Conservation (phyloP, 768 basidiomycete species). For the Dendrothele bispora region DNA sequence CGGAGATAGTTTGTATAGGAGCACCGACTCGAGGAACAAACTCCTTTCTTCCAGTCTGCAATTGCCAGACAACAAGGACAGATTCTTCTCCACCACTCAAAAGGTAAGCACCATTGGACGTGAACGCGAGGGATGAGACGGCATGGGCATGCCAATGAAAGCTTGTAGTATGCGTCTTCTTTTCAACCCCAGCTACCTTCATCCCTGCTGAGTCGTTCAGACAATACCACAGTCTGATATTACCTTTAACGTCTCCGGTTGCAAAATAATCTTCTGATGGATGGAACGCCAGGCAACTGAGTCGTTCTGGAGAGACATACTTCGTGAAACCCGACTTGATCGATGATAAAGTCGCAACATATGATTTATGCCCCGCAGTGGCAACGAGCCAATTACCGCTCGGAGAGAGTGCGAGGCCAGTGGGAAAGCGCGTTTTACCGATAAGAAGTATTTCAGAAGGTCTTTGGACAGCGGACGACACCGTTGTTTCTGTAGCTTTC, state of each 20-base stretch:
- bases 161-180: slow-evolving; percentile 78
- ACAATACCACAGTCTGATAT: slow-evolving; percentile 92
- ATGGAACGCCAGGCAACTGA: slow-evolving; percentile 87
- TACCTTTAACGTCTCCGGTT: slow-evolving; percentile 86
- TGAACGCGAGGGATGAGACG: slow-evolving; percentile 84
- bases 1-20: slow-evolving; percentile 70
- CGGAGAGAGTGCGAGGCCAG: slow-evolving; percentile 70
- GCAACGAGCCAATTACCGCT: slow-evolving; percentile 79
- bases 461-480: slow-evolving; percentile 37
- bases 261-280: slow-evolving; percentile 93
- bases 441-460: slow-evolving; percentile 53
- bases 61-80: slow-evolving; percentile 96
- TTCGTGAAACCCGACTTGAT: slow-evolving; percentile 73
- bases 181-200: slow-evolving; percentile 64
- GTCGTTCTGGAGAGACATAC: slow-evolving; percentile 74
- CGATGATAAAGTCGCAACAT: slow-evolving; percentile 62
- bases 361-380: slow-evolving; percentile 73
- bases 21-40: slow-evolving; percentile 92
- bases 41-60: slow-evolving; percentile 85
- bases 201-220: slow-evolving; percentile 57
- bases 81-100: slow-evolving; percentile 94
- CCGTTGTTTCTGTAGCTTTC: slow-evolving; percentile 42
- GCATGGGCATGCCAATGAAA: slow-evolving; percentile 98
- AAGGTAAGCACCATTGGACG: slow-evolving; percentile 87
- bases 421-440: slow-evolving; percentile 66